Evolutionary conservation across 805 yeast genomes (phyloP), one percentile per base, ranked within the genome.

Genomic region (Cyberlindnera mrakii): DNA sequence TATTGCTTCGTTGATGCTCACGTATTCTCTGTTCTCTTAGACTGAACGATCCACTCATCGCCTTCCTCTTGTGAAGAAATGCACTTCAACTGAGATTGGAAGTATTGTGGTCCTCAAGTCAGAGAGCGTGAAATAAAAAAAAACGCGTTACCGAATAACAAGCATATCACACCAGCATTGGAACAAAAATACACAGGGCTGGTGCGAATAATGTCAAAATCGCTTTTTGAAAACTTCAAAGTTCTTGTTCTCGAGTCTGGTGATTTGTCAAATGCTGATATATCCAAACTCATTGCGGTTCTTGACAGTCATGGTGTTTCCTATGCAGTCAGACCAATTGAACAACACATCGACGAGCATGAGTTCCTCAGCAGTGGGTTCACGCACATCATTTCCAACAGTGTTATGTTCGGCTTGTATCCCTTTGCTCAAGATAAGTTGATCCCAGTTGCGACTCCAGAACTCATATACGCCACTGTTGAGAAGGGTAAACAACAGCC

Each of bases 371-470:
- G 47, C 6, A 17, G 30, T 1, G 52, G 48, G 36, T 56, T 53
- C 35, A 65, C 74, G 9, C 80, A 80, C 54, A 63, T 85, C 16
- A 68, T 86, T 14, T 63, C 86, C 16, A 62, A 66, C 34, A 63
- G 75, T 5, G 62, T 68, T 16, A 69, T 75, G 20, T 85, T 84
- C 49, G 70, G 72, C 3, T 37, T 51, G 3, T 54, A 54, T 33
- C 15, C 33, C 1, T 62, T 65, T 29, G 73, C 83, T 5, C 66
- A 65, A 30, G 66, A 67, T 14, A 64, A 72, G 31, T 71, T 84
- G 78, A 68, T 83, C 13, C 88, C 93, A 0, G 72, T 84, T 1
- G 82, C 85, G 14, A 72, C 74, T 0, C 70, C 80, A 0, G 58
- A 66, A 5, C 87, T 93, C 88, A 66, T 85, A 2, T 50, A 59